Conservation (phyloP, 2,329 filamentous ascomycete species). For the Talaromyces albobiverticillius region DNA sequence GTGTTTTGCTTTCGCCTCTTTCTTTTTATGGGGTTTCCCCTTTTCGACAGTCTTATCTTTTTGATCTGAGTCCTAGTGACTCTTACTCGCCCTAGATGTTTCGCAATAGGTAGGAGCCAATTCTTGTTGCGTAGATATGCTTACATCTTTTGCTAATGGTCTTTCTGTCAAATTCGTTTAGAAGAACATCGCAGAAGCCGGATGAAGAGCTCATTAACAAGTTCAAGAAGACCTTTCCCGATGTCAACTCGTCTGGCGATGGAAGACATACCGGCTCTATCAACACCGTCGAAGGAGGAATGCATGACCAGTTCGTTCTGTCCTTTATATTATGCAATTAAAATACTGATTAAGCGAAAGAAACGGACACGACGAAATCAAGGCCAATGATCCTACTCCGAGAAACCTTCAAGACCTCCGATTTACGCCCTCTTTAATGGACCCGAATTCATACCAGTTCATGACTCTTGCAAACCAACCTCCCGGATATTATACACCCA, state of each 20-base stretch:
- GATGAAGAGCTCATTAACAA: constrained; percentile 77
- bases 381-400: constrained; percentile 80
- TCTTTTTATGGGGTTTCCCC: constrained; percentile 9
- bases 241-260: constrained; percentile 52
- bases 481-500: constrained; percentile 83
- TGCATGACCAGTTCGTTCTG: constrained; percentile 17
- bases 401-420: constrained; percentile 79
- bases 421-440: constrained; percentile 84
- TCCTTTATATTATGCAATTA: too few relatives aligned
- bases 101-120: constrained; percentile 44
- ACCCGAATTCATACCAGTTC: constrained; percentile 80
- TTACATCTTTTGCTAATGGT: neutral
- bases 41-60: constrained; percentile 13
- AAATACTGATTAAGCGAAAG: too few relatives aligned
- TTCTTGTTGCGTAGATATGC: neutral
- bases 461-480: constrained; percentile 74
- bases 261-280: constrained; percentile 39
- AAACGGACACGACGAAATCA: constrained; percentile 51
- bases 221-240: constrained; percentile 80
- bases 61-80: constrained; percentile 11
- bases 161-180: constrained; percentile 28
- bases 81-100: constrained; percentile 37
- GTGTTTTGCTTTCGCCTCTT: constrained; percentile 17
- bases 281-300: constrained; percentile 23
- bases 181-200: constrained; percentile 79